These are phyloP conservation scores for Neonectria coccinea DNA, from an alignment of 2,329 filamentous ascomycete genomes.

Conservation along the genomic window DNA sequence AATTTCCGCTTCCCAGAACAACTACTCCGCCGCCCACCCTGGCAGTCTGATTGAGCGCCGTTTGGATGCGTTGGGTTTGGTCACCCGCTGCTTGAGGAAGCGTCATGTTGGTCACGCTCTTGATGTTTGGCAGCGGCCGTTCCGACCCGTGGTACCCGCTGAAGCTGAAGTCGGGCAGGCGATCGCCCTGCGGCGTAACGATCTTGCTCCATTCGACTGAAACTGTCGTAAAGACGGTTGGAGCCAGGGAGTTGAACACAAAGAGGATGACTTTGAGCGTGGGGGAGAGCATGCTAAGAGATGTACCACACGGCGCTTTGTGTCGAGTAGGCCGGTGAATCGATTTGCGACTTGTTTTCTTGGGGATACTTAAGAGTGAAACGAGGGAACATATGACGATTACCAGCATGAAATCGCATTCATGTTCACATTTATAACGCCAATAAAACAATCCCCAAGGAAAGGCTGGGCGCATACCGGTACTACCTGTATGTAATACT, in stretches of 20 bases:
- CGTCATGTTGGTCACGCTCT: neutral
- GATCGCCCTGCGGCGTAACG: constrained; percentile 27
- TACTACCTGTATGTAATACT: neutral
- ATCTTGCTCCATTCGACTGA: constrained; percentile 32
- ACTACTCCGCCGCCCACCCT: constrained; percentile 32
- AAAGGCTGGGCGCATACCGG: neutral
- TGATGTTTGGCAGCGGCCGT: constrained; percentile 20
- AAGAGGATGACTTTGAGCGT: neutral
- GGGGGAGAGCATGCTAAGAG: neutral
- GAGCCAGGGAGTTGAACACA: neutral
- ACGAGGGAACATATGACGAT: neutral
- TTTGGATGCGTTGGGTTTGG: constrained; percentile 27
- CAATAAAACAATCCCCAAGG: neutral
- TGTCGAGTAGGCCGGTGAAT: neutral
- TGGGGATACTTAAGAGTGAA: neutral
- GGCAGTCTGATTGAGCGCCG: constrained; percentile 30
- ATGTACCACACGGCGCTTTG: neutral
- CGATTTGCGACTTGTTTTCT: neutral
- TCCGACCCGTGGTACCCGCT: constrained; percentile 37
- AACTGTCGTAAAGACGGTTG: neutral
- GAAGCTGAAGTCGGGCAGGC: constrained; percentile 40
- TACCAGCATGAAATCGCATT: neutral
- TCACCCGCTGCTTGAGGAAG: constrained; percentile 18
- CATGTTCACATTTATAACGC: neutral
- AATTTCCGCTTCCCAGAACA: constrained; percentile 23